A percentile compares a stretch with the other conserved stretches of the same genome.
These are phyloP conservation scores for Cryoendolithus antarcticus DNA, from an alignment of 2,329 filamentous ascomycete species.

Conservation along the genomic window DNA sequence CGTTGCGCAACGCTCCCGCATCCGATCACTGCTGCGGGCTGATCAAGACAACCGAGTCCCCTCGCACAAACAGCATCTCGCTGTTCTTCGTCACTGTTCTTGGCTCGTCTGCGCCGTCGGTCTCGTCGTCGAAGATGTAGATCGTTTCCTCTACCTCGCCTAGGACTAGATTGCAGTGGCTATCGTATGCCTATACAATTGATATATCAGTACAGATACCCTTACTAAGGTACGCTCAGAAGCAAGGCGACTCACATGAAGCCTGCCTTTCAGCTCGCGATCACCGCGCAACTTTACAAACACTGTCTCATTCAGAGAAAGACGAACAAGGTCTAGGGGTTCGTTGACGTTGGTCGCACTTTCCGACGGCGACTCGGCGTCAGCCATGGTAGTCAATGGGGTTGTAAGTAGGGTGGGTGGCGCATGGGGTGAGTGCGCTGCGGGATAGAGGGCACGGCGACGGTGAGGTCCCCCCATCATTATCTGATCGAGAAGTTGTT, in stretches of 20 bases:
- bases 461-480: too few relatives aligned
- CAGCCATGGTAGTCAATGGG: too few relatives aligned
- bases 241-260: constrained; percentile 57
- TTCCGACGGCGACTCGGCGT: too few relatives aligned
- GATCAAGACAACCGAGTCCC: constrained; percentile 40
- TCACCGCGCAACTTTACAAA: constrained; percentile 96
- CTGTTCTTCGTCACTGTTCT: constrained; percentile 89
- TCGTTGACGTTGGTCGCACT: constrained; percentile 49
- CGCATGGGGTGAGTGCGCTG: too few relatives aligned
- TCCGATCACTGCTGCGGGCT: constrained; percentile 28
- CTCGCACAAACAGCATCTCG: constrained; percentile 97
- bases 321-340: constrained; percentile 86
- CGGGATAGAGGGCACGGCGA: too few relatives aligned
- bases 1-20: too few relatives aligned
- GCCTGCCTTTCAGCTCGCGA: constrained; percentile 82
- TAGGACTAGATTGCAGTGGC: constrained; percentile 91
- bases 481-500: too few relatives aligned
- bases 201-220: too few relatives aligned
- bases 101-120: constrained; percentile 66
- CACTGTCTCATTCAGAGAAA: constrained; percentile 89
- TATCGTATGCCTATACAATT: constrained; percentile 66
- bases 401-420: too few relatives aligned
- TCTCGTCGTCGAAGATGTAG: constrained; percentile 81
- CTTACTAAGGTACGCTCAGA: background rate
- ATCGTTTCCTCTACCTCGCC: constrained; percentile 97